Evolutionary conservation across 805 yeast species (phyloP), one percentile per base, ranked within the genome.

Genomic region (Zygosaccharomyces pseudorouxii): DNA sequence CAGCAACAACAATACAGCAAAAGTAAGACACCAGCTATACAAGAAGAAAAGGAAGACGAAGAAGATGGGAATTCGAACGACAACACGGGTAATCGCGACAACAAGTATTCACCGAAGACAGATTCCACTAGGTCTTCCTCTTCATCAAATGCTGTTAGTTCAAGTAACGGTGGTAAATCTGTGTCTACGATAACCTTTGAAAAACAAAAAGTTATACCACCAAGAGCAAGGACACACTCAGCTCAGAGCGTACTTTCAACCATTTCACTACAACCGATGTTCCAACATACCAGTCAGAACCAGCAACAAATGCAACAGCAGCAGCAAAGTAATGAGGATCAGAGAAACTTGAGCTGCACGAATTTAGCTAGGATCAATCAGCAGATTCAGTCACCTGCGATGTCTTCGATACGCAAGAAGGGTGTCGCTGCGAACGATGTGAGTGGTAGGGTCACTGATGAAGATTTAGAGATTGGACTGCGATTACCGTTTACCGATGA

Each of bases 231-330:
- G 49, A 62, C 71, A 1, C 72, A 69, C 38, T 67, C 72, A 1
- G 71, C 68, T 0, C 76, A 71, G 53, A 68, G 73, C 35, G 74
- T 71, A 8, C 55, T 72, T 35, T 70, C 74, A 14, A 89, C 70
- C 79, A 87, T 76, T 75, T 89, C 68, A 72, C 79, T 62, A 72
- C 79, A 84, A 47, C 76, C 63, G 56, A 78, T 74, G 55, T 85
- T 77, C 58, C 82, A 49, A 77, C 84, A 52, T 29, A 42, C 33
- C 43, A 44, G 36, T 38, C 43, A 45, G 22, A 51, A 49, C 31
- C 47, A 51, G 29, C 41, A 52, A 42, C 52, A 48, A 41, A 30
- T 45, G 38, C 27, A 47, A 42, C 40, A 38, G 40, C 43, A 37
- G 18, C 39, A 45, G 27, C 47, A 47, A 29, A 46, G 45, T 27